phyloP scores from a whole-genome alignment of 306 rosid species.

The Clitoria ternatea region DNA sequence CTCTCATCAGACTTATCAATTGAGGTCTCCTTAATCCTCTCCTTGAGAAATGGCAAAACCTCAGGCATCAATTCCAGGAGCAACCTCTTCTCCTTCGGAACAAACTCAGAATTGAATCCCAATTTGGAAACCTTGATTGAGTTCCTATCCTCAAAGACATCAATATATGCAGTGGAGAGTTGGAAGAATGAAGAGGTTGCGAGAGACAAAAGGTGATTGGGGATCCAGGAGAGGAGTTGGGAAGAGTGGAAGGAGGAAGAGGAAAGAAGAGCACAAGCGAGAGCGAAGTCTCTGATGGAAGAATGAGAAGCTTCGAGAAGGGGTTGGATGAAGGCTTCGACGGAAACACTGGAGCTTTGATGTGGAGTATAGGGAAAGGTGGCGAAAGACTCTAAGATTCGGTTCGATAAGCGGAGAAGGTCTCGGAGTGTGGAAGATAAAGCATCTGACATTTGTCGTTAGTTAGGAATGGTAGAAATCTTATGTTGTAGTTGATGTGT shows the following conservation, averaged over 20 bases:
- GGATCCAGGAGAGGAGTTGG: slow-evolving; percentile 68
- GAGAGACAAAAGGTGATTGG: slow-evolving; percentile 39
- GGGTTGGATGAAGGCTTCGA: slow-evolving; percentile 50
- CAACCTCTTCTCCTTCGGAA: slow-evolving; percentile 51
- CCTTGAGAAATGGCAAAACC: slow-evolving; percentile 61
- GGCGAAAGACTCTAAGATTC: slow-evolving; percentile 38
- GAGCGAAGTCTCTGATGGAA: slow-evolving; percentile 54
- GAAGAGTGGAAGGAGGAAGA: slow-evolving; percentile 45
- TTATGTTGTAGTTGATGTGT: no score
- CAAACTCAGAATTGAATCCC: slow-evolving; percentile 38
- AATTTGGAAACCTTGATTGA: slow-evolving; percentile 32
- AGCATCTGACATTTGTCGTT: slow-evolving; percentile 46
- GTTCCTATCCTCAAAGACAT: no score
- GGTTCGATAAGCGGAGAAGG: slow-evolving; percentile 53
- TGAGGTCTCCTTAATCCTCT: slow-evolving; percentile 67
- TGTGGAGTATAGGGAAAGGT: slow-evolving; percentile 37
- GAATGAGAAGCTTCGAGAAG: slow-evolving; percentile 45
- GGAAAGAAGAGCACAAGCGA: slow-evolving; percentile 67
- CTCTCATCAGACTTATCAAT: slow-evolving; percentile 57
- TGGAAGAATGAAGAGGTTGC: slow-evolving; percentile 45
- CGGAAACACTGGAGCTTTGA: slow-evolving; percentile 41
- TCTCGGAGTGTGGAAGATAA: slow-evolving; percentile 35
- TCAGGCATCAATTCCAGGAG: slow-evolving; percentile 58
- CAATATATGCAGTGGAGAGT: slow-evolving; percentile 51
- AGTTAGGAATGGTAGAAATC: no score